Evolutionary conservation across 192 early-diverging fungal genomes (phyloP).

Genomic region (Cladochytrium replicatum): DNA sequence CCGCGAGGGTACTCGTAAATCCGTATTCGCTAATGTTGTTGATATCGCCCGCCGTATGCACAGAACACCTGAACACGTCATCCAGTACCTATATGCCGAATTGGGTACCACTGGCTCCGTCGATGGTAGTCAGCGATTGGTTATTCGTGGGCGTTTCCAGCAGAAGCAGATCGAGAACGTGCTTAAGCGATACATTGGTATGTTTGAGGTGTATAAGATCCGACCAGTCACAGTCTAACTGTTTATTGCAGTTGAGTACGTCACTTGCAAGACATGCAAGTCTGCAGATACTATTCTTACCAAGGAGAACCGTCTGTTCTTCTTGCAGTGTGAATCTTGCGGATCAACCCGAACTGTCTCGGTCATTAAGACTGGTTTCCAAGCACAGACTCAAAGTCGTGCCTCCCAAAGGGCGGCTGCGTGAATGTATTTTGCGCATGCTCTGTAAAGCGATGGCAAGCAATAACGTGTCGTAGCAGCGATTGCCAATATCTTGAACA

Average conservation of each 20-base stretch:
- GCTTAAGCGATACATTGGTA: conserved; percentile 90
- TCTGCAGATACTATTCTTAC: conserved; percentile 84
- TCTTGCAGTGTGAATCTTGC: conserved; percentile 94
- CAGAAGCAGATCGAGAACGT: conserved; percentile 99
- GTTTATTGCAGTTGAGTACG: conserved; percentile 69
- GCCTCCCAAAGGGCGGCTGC: no score
- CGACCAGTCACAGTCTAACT: not conserved
- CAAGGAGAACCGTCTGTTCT: conserved; percentile 94
- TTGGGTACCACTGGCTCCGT: conserved; percentile 96
- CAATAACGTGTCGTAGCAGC: no score
- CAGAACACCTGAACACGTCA: conserved; percentile 91
- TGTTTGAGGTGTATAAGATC: conserved; percentile 10
- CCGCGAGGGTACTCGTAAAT: conserved; percentile 93
- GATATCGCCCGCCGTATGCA: conserved; percentile 87
- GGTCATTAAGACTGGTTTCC: conserved; percentile 95
- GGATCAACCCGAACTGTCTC: conserved; percentile 89
- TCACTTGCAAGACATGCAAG: conserved; percentile 99
- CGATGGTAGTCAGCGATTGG: conserved; percentile 77
- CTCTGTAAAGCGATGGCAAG: no score
- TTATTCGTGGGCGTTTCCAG: conserved; percentile 97
- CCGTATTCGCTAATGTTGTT: conserved; percentile 88
- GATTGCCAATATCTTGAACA: no score
- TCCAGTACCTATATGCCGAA: conserved; percentile 96
- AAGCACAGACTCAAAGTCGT: no score
- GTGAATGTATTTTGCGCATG: no score